Evolutionary conservation across 176 grass and related monocot species (phyloP).

Genomic region (Aegilops bicornis): DNA sequence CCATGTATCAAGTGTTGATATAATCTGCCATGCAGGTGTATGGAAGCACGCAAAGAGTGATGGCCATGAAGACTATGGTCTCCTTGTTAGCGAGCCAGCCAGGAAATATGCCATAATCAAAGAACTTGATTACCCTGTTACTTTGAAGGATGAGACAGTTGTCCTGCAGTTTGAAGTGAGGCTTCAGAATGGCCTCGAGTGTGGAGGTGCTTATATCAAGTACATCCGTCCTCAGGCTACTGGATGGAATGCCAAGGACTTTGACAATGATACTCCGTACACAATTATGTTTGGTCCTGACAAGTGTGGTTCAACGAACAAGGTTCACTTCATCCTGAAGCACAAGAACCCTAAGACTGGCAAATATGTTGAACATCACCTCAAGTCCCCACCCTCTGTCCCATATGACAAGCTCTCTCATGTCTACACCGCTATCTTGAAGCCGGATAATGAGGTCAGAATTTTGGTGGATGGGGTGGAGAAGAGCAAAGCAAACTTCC

Average conservation of each 20-base stretch:
- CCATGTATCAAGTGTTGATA: not conserved
- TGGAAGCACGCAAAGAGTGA: constrained; percentile 95
- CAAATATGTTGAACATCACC: constrained; percentile 89
- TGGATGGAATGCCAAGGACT: constrained; percentile 67
- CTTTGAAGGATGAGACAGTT: constrained; percentile 63
- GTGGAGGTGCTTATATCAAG: constrained; percentile 94
- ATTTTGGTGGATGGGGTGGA: constrained; percentile 93
- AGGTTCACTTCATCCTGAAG: constrained; percentile 95
- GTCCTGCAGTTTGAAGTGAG: constrained; percentile 92
- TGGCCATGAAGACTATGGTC: constrained; percentile 92
- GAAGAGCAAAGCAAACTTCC: constrained; percentile 78
- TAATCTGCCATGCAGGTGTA: constrained; percentile 48
- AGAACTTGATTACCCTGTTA: constrained; percentile 64
- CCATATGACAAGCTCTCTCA: constrained; percentile 91
- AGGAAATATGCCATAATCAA: constrained; percentile 94
- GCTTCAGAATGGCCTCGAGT: constrained; percentile 93
- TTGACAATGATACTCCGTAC: constrained; percentile 95
- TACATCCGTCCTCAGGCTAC: constrained; percentile 77
- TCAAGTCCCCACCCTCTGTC: constrained; percentile 87
- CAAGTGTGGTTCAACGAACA: constrained; percentile 96
- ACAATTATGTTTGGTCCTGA: constrained; percentile 98
- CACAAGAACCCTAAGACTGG: constrained; percentile 97
- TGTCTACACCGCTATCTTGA: constrained; percentile 91
- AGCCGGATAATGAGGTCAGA: constrained; percentile 77
- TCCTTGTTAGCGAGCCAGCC: constrained; percentile 83